These are phyloP conservation scores for Cicer cuneatum DNA, from an alignment of 306 rosid species.

Conservation along the genomic window DNA sequence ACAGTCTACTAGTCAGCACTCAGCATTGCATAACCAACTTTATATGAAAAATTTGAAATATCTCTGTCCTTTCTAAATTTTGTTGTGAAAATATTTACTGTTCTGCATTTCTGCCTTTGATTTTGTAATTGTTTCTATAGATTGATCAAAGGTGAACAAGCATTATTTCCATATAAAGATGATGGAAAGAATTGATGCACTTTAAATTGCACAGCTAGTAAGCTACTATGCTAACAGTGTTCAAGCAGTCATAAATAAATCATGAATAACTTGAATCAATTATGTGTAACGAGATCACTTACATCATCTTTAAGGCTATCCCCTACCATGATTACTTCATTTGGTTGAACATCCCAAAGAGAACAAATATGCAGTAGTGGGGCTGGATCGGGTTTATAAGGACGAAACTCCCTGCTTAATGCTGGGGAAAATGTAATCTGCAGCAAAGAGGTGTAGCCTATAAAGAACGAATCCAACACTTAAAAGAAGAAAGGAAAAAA, in stretches of 20 bases:
- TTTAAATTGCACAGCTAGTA: conserved; percentile 17
- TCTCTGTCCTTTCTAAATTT: conserved; percentile 22
- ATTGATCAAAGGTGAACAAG: conserved; percentile 22
- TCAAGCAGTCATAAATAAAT: neutral
- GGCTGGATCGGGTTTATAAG: conserved; percentile 89
- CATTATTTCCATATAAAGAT: conserved; percentile 8
- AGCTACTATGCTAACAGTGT: neutral
- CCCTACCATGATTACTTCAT: conserved; percentile 92
- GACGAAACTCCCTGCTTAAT: conserved; percentile 83
- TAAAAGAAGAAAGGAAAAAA: neutral
- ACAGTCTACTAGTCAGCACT: conserved; percentile 25
- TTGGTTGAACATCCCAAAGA: conserved; percentile 80
- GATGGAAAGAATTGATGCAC: conserved; percentile 17
- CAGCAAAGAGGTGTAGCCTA: conserved; percentile 44
- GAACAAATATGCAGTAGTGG: conserved; percentile 90
- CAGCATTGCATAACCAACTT: conserved; percentile 29
- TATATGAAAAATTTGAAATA: conserved; percentile 18
- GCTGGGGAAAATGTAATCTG: conserved; percentile 90
- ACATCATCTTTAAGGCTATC: conserved; percentile 96
- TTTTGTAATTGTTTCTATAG: neutral
- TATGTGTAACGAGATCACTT: conserved; percentile 41
- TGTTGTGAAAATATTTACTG: neutral
- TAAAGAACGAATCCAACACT: conserved; percentile 10
- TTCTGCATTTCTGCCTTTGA: conserved; percentile 5
- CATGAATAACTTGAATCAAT: conserved; percentile 6